Conservation (phyloP, 106 monocot species). For the Vanilla planifolia region DNA sequence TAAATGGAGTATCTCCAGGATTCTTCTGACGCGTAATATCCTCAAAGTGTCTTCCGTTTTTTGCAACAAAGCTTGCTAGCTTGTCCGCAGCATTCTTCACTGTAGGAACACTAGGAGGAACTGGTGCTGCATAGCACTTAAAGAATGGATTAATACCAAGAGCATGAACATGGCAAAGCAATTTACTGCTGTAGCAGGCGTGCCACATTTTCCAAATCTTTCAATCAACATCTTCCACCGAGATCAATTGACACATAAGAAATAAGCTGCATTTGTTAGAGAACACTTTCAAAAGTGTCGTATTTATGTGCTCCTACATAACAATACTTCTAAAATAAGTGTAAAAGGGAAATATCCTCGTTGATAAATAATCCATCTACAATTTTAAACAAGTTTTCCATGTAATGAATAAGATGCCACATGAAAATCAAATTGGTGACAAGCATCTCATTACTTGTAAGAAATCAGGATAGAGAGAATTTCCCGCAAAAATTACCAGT, state of each 20-base stretch:
- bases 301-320: not conserved
- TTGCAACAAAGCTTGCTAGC: conserved; percentile 87
- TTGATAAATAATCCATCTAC: not conserved
- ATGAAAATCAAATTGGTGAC: not conserved
- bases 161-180: conserved; percentile 70
- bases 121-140: conserved; percentile 99
- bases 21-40: conserved; percentile 87
- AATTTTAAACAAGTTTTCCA: not conserved
- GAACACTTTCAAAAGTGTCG: conserved; percentile 37
- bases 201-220: conserved; percentile 80
- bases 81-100: conserved; percentile 87
- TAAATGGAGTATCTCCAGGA: conserved; percentile 97
- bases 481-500: not conserved
- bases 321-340: not conserved
- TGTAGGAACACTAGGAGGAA: conserved; percentile 67
- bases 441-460: not conserved
- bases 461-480: not conserved
- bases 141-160: conserved; percentile 95
- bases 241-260: conserved; percentile 47
- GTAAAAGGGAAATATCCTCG: not conserved
- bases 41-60: conserved; percentile 92
- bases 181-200: conserved; percentile 51
- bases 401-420: not conserved
- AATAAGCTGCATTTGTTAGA: conserved; percentile 63
- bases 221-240: conserved; percentile 77